Evolutionary conservation across 108 stramenopile species (phyloP).

Genomic region (Chaetoceros tenuissimus): DNA sequence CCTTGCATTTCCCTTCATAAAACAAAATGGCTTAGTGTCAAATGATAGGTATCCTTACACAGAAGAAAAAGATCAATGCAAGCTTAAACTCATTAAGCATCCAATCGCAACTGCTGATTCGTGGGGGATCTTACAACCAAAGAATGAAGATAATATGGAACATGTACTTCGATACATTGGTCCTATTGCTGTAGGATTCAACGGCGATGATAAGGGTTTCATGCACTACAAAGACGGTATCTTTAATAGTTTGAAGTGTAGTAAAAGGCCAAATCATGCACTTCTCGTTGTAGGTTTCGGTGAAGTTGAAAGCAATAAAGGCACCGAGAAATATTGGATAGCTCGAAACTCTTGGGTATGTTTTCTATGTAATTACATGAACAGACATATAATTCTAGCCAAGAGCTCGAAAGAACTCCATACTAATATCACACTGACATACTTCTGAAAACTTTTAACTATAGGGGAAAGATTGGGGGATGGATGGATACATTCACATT

Average conservation of each 20-base stretch:
- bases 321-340: slow-evolving; percentile 49
- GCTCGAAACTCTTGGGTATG: slow-evolving; percentile 54
- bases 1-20: slow-evolving; percentile 78
- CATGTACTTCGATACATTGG: slow-evolving; percentile 64
- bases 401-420: too few species aligned
- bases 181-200: slow-evolving; percentile 65
- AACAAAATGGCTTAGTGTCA: slow-evolving; percentile 51
- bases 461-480: slow-evolving; percentile 67
- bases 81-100: slow-evolving; percentile 13
- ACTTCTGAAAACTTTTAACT: too few species aligned
- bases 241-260: slow-evolving; percentile 34
- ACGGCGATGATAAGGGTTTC: slow-evolving; percentile 57
- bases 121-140: slow-evolving; percentile 58
- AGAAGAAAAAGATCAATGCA: slow-evolving; percentile 27
- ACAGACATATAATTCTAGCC: too few species aligned
- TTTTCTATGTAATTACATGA: too few species aligned
- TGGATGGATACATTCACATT: slow-evolving; percentile 58
- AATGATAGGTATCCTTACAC: slow-evolving; percentile 56
- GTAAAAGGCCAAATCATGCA: slow-evolving; percentile 60
- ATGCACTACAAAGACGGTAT: slow-evolving; percentile 54
- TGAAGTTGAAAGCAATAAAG: slow-evolving; percentile 24
- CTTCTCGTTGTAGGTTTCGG: slow-evolving; percentile 53
- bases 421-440: too few species aligned
- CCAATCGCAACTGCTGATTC: slow-evolving; percentile 61
- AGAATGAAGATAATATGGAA: slow-evolving; percentile 63